Evolutionary conservation across 805 yeast species (phyloP).

Genomic region (Barnettozyma botsteinii): DNA sequence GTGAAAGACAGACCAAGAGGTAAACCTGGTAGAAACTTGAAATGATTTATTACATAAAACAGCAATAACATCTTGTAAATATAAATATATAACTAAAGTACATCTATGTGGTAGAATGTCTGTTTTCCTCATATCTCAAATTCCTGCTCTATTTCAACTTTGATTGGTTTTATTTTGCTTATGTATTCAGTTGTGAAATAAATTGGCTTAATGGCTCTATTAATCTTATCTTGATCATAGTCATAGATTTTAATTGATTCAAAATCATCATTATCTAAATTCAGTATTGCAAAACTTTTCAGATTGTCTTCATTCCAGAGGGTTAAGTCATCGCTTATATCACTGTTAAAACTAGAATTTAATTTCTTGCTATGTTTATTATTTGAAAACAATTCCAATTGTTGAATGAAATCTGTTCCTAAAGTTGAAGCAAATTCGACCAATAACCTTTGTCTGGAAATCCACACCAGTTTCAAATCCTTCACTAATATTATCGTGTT

Average conservation of each 20-base stretch:
- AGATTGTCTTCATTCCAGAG: neutral
- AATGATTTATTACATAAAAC: neutral
- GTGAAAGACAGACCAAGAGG: conserved; percentile 91
- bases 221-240: conserved; percentile 3
- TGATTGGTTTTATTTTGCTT: neutral
- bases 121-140: conserved; percentile 1
- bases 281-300: conserved; percentile 2
- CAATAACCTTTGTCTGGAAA: neutral
- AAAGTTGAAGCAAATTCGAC: neutral
- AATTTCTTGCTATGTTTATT: neutral
- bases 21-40: conserved; percentile 29
- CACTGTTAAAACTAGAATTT: neutral
- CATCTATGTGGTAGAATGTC: neutral
- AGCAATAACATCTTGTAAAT: conserved; percentile 3
- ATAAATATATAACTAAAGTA: neutral
- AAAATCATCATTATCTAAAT: neutral
- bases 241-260: conserved; percentile 1
- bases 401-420: neutral
- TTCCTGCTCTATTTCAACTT: neutral
- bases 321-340: neutral
- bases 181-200: conserved; percentile 3
- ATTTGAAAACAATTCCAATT: neutral
- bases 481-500: conserved; percentile 3
- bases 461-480: conserved; percentile 3
- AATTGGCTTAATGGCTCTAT: neutral